Base-by-base conservation (phyloP, 2,329 filamentous ascomycete genomes). In the Cytospora mali region DNA sequence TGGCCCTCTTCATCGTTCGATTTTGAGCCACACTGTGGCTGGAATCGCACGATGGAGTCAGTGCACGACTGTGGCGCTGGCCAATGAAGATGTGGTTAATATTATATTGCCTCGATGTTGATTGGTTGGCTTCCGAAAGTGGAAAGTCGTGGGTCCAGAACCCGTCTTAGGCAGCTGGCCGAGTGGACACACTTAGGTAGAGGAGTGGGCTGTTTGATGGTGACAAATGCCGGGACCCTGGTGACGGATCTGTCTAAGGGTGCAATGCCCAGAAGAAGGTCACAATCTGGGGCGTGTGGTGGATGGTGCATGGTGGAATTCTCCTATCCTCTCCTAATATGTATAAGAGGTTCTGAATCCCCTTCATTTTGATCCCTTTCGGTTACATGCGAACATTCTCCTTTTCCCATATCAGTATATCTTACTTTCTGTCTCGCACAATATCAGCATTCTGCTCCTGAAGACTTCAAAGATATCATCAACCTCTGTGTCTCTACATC, bases 1-100 rank as follows among this genome's bases (percentile, higher is more conserved):
- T 33, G 46, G 42, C 42, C 52, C 52, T 35, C 31, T 35, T 27
- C 33, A 59, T 65, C 52, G 61, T 65, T 65, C 63, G 63, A 65
- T 65, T 54, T 48, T 52, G 27, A 39, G 50, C 57, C 57, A 60
- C 57, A 54, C 21, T 60, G 50, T 51, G 50, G 58, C 58, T 48
- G 25, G 50, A 28, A 60, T 60, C 21, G 58, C 28, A 60, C 53
- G 50, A 60, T 60, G 57, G 16, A 18, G 18, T 5, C 31, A 14
- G 46, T 25, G 51, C 27, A 6, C 4, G 51, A 29, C 29, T 39
- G 27, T 14, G 35, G 42, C 18, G 18, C 59, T 35, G 52, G 21
- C 60, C 63, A 63, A 60, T 63, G 23, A 48, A 13, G 31, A 29
- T 6, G 23, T 29, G 23, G 28, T 50, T 35, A 49, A 59, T 63